A percentile compares a stretch with the other conserved stretches of the same genome.
Conservation (phyloP, 306 rosid genomes). For the Cicer pinnatifidum region DNA sequence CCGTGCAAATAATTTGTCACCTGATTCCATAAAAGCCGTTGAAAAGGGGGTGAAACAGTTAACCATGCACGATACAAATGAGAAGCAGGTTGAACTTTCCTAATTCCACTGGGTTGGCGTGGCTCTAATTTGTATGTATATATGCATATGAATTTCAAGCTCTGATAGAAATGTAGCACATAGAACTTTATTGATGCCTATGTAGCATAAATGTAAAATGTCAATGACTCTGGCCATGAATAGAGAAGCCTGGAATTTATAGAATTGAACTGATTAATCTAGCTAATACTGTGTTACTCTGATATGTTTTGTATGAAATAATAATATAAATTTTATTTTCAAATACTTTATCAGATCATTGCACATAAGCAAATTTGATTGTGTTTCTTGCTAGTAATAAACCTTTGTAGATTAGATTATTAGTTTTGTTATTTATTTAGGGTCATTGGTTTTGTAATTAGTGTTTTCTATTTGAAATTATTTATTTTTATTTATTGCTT, state of each 20-base stretch:
- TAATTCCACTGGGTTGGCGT: constrained; percentile 29
- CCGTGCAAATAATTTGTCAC: constrained; percentile 64
- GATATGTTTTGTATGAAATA: constrained; percentile 2
- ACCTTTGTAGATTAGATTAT: neutral
- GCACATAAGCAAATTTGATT: constrained; percentile 2
- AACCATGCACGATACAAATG: constrained; percentile 58
- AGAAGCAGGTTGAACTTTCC: constrained; percentile 62
- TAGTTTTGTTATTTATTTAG: neutral
- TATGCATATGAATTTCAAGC: constrained; percentile 20
- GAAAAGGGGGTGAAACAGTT: constrained; percentile 60
- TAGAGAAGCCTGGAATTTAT: constrained; percentile 13
- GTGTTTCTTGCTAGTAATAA: constrained; percentile 19
- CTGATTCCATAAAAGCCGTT: constrained; percentile 61
- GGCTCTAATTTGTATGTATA: neutral
- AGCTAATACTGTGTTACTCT: constrained; percentile 8
- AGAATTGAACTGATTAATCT: constrained; percentile 15
- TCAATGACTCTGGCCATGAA: constrained; percentile 18
- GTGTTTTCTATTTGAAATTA: neutral
- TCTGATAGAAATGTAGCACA: constrained; percentile 10
- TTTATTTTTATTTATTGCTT: constrained; percentile 1
- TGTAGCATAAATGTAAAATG: constrained; percentile 15
- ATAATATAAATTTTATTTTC: constrained; percentile 15
- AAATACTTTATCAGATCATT: constrained; percentile 4
- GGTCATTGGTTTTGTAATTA: neutral
- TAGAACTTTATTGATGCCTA: constrained; percentile 16